phyloP scores from a whole-genome alignment of 805 yeast species.

The Blastobotrys chiropterorum region DNA sequence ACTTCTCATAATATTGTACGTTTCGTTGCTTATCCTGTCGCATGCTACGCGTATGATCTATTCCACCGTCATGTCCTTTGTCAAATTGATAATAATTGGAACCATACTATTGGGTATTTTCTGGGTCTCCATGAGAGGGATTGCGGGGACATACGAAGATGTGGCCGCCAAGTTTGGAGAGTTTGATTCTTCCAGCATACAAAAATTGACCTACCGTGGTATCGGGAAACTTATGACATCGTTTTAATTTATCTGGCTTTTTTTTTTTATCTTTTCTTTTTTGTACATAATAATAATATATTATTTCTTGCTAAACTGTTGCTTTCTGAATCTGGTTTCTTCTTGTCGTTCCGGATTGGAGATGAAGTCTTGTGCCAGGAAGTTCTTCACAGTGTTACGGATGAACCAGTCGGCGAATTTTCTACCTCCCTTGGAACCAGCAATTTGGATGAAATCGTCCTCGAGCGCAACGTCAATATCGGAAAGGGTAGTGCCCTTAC shows the following conservation, averaged over 20 bases:
- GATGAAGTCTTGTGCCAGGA: constrained; percentile 39
- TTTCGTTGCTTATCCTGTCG: constrained; percentile 21
- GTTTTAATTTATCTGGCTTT: neutral
- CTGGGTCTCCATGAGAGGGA: constrained; percentile 14
- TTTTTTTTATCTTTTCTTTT: constrained; percentile 7
- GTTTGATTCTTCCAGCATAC: constrained; percentile 2
- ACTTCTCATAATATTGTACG: constrained; percentile 20
- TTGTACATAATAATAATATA: neutral
- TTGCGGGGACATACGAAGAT: constrained; percentile 7
- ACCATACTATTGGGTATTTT: constrained; percentile 8
- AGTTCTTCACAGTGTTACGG: constrained; percentile 42
- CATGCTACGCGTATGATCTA: constrained; percentile 22
- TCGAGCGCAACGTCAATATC: constrained; percentile 41
- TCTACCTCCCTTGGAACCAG: constrained; percentile 40
- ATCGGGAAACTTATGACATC: neutral
- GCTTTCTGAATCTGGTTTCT: constrained; percentile 1
- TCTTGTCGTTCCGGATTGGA: constrained; percentile 23
- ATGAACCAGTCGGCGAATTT: constrained; percentile 47
- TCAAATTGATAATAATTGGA: constrained; percentile 16
- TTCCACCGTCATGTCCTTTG: constrained; percentile 14
- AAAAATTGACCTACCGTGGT: neutral
- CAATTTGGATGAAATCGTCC: constrained; percentile 38
- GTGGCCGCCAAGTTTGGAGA: constrained; percentile 1
- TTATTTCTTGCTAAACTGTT: neutral
- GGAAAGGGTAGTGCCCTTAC: constrained; percentile 36